phyloP scores from a whole-genome alignment of 306 rosid species.

The Fragaria nilgerrensis region DNA sequence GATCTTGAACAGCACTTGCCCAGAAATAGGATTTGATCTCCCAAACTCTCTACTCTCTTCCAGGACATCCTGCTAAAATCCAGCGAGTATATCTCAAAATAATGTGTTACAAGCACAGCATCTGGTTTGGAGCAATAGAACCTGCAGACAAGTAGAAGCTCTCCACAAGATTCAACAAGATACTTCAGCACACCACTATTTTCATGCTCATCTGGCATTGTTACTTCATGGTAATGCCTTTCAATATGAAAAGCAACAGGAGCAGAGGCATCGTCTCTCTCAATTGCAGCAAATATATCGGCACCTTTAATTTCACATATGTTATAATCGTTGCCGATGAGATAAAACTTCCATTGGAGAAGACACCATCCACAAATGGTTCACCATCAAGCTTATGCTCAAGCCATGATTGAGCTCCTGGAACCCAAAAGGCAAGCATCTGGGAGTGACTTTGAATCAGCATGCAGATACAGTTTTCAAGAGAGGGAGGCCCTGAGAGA shows the following conservation, averaged over 20 bases:
- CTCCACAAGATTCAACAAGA: slow-evolving; percentile 55
- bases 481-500: slow-evolving; percentile 42
- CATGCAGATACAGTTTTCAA: slow-evolving; percentile 42
- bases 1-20: slow-evolving; percentile 62
- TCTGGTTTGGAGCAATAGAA: slow-evolving; percentile 32
- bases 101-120: slow-evolving; percentile 34
- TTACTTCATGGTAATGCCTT: slow-evolving; percentile 37
- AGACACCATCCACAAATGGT: slow-evolving; percentile 61
- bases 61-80: slow-evolving; percentile 38
- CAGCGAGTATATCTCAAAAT: slow-evolving; percentile 42
- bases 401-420: slow-evolving; percentile 42
- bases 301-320: slow-evolving; percentile 37
- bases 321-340: slow-evolving; percentile 40
- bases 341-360: slow-evolving; percentile 53
- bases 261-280: slow-evolving; percentile 12
- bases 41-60: slow-evolving; percentile 43
- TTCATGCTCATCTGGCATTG: slow-evolving; percentile 28
- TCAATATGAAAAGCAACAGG: slow-evolving; percentile 26
- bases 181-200: slow-evolving; percentile 34
- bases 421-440: slow-evolving; percentile 48
- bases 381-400: slow-evolving; percentile 39
- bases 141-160: slow-evolving; percentile 55
- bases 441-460: slow-evolving; percentile 43
- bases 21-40: slow-evolving; percentile 40
- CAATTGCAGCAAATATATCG: slow-evolving; percentile 20